Conservation (phyloP, 371 early-diverging fungal species). For the Quaeritorhiza haematococci region DNA sequence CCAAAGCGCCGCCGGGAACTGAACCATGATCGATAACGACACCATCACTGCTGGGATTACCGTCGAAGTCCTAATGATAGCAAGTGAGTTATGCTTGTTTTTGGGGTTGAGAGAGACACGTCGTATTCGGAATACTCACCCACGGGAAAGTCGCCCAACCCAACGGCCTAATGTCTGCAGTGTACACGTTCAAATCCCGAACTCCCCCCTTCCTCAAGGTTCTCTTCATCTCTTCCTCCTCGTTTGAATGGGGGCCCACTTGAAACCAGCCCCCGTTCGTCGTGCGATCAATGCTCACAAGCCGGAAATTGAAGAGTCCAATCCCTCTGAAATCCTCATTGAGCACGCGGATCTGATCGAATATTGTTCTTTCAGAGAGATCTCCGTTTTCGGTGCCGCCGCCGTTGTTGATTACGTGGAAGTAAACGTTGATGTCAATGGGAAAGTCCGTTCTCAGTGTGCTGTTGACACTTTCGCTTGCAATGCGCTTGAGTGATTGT, state of each 20-base stretch:
- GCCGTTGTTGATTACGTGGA: constrained; percentile 5
- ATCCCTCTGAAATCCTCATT: constrained; percentile 13
- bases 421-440: constrained; percentile 4
- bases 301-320: too few relatives aligned
- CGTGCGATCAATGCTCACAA: too few relatives aligned
- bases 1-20: not conserved
- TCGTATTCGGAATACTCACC: too few relatives aligned
- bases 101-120: too few relatives aligned
- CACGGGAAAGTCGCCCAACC: constrained; percentile 18
- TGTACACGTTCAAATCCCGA: constrained; percentile 9
- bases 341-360: constrained; percentile 10
- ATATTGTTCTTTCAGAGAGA: not conserved
- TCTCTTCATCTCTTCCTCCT: constrained; percentile 6
- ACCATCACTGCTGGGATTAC: constrained; percentile 2
- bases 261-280: constrained; percentile 4
- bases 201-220: constrained; percentile 4
- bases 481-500: too few relatives aligned
- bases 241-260: constrained; percentile 2
- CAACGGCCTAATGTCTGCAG: too few relatives aligned
- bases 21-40: constrained; percentile 5
- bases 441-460: too few relatives aligned
- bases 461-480: too few relatives aligned
- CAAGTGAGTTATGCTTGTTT: too few relatives aligned
- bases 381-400: not conserved
- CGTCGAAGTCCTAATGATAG: not conserved